phyloP scores from a whole-genome alignment of 768 basidiomycete genomes.

The Rubroboletus satanas region DNA sequence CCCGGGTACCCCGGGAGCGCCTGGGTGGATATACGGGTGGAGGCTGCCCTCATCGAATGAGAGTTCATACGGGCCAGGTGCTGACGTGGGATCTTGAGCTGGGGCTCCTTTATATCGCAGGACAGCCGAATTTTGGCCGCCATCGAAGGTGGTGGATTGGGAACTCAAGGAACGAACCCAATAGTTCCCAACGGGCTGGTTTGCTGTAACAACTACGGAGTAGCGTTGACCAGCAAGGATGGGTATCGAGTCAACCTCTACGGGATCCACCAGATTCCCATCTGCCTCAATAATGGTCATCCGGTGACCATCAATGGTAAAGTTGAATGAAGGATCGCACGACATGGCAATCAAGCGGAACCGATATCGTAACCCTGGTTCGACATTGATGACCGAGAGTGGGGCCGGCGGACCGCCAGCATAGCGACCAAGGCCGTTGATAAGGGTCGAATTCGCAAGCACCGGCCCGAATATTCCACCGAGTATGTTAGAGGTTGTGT shows the following conservation, averaged over 20 bases:
- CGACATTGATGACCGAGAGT: slow-evolving; percentile 45
- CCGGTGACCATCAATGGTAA: slow-evolving; percentile 44
- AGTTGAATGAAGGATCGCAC: slow-evolving; percentile 41
- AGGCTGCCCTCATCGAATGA: slow-evolving; percentile 39
- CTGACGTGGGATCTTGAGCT: slow-evolving; percentile 39
- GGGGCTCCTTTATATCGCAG: slow-evolving; percentile 49
- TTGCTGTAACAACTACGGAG: slow-evolving; percentile 43
- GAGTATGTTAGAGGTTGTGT: slow-evolving; percentile 22
- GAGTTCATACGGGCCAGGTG: slow-evolving; percentile 23
- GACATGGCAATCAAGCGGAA: slow-evolving; percentile 51
- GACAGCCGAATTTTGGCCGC: slow-evolving; percentile 47
- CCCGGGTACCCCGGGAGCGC: slow-evolving; percentile 37
- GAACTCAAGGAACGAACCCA: slow-evolving; percentile 48
- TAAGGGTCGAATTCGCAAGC: slow-evolving; percentile 40
- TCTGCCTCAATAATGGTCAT: slow-evolving; percentile 56
- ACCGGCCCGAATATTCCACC: slow-evolving; percentile 7
- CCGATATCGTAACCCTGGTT: slow-evolving; percentile 42
- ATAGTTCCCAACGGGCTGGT: slow-evolving; percentile 49
- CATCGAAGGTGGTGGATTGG: slow-evolving; percentile 30
- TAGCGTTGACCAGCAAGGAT: slow-evolving; percentile 38
- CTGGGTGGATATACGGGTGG: slow-evolving; percentile 32
- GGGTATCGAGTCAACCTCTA: slow-evolving; percentile 38
- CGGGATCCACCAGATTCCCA: slow-evolving; percentile 39
- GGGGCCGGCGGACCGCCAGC: slow-evolving; percentile 36
- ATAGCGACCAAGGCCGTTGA: slow-evolving; percentile 52